These are phyloP conservation scores for Tylopilus vinaceipallidus DNA, from an alignment of 768 basidiomycete species.

Conservation along the genomic window DNA sequence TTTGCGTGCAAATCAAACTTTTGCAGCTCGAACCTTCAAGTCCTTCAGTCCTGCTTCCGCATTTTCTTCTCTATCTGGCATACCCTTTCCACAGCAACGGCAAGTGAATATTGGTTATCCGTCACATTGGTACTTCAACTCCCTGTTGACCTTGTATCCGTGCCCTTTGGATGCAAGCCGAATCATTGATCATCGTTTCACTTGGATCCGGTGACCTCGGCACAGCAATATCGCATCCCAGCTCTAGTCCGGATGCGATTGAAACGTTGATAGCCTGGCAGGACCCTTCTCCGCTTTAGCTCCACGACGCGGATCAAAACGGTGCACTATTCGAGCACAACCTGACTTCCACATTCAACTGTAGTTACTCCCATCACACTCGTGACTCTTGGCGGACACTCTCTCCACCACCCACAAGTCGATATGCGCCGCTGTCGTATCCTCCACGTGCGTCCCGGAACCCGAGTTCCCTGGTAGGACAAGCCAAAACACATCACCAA, in stretches of 20 bases:
- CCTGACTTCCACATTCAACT: not conserved
- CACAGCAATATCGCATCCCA: not conserved
- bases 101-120: not conserved
- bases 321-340: not conserved
- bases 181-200: constrained; percentile 8
- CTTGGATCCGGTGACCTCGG: not conserved
- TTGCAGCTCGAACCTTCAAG: too few relatives aligned
- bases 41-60: too few relatives aligned
- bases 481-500: too few relatives aligned
- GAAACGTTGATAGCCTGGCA: not conserved
- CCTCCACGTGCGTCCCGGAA: too few relatives aligned
- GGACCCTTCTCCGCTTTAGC: not conserved
- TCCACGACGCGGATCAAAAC: not conserved
- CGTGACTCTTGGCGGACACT: not conserved
- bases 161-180: not conserved
- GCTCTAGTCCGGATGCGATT: not conserved
- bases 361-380: not conserved
- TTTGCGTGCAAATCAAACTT: too few relatives aligned
- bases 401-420: not conserved
- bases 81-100: not conserved
- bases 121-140: not conserved
- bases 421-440: too few relatives aligned
- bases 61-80: too few relatives aligned
- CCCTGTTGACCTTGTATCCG: not conserved
- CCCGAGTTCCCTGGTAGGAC: too few relatives aligned